phyloP scores from a whole-genome alignment of 1,284 basidiomycete genomes.

The Heterobasidion annosum region DNA sequence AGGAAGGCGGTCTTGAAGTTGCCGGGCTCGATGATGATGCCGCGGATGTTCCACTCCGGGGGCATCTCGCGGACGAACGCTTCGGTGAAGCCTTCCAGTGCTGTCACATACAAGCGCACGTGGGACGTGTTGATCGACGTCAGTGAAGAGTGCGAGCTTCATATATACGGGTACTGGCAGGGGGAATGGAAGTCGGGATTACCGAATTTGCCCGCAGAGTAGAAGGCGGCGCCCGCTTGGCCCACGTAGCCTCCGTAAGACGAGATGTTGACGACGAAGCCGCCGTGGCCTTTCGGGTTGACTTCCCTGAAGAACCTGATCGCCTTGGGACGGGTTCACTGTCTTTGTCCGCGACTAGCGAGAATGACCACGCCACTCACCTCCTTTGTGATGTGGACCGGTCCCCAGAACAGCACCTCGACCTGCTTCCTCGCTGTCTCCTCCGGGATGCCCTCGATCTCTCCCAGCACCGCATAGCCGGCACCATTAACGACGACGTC shows the following conservation, averaged over 20 bases:
- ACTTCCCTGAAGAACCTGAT: constrained; percentile 19
- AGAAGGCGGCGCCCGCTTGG: constrained; percentile 21
- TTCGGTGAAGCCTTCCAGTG: constrained; percentile 25
- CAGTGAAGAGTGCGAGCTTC: neutral
- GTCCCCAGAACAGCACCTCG: constrained; percentile 18
- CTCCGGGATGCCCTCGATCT: constrained; percentile 14
- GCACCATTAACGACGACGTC: neutral
- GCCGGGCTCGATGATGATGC: constrained; percentile 25
- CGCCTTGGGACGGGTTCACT: constrained; percentile 11
- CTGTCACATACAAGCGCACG: constrained; percentile 10
- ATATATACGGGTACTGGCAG: neutral
- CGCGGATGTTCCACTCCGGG: constrained; percentile 22
- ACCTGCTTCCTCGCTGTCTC: constrained; percentile 14
- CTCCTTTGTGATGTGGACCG: constrained; percentile 13
- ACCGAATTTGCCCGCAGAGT: constrained; percentile 26
- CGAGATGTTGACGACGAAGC: constrained; percentile 23
- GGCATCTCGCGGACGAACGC: constrained; percentile 18
- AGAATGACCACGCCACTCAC: constrained; percentile 4
- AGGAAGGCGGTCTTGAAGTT: constrained; percentile 23
- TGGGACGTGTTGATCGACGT: neutral
- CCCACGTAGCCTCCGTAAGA: constrained; percentile 22
- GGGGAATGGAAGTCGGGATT: neutral
- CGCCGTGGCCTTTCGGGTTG: constrained; percentile 19
- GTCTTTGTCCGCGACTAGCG: too few relatives aligned
- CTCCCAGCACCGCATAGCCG: neutral